Evolutionary conservation across 257 asterid genomes (phyloP).

Genomic region (Rehmannia glutinosa): DNA sequence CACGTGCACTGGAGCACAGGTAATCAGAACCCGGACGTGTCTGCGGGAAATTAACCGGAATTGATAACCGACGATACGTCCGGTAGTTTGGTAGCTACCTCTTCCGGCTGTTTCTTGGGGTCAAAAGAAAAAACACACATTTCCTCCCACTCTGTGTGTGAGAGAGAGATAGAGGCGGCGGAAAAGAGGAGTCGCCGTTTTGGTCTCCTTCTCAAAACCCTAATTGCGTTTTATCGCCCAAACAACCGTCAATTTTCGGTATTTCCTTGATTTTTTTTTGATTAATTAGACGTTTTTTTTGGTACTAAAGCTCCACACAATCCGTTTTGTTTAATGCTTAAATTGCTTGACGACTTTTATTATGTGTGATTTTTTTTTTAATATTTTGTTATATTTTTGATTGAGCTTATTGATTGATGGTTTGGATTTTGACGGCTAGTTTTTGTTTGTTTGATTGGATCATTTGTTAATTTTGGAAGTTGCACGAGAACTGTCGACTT

Average conservation of each 20-base stretch:
- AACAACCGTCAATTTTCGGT: neutral
- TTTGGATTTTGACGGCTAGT: conserved; percentile 16
- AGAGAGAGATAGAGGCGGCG: conserved; percentile 27
- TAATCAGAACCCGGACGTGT: conserved; percentile 51
- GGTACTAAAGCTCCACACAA: neutral
- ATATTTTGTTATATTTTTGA: neutral
- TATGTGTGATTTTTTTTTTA: neutral
- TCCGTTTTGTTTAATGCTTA: neutral
- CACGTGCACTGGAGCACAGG: conserved; percentile 34
- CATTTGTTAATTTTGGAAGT: conserved; percentile 22
- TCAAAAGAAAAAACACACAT: conserved; percentile 29
- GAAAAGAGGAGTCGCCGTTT: conserved; percentile 12
- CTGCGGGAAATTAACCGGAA: conserved; percentile 40
- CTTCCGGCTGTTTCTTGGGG: conserved; percentile 37
- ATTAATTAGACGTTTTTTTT: neutral
- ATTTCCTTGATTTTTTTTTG: neutral
- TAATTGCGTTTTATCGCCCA: conserved; percentile 18
- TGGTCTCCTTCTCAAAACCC: conserved; percentile 24
- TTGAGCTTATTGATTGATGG: conserved; percentile 19
- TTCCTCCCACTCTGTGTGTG: conserved; percentile 21
- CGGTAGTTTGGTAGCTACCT: conserved; percentile 39
- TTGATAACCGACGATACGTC: conserved; percentile 48
- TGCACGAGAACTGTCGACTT: conserved; percentile 28
- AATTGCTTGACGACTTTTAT: neutral
- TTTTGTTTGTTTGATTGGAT: conserved; percentile 31